phyloP scores from a whole-genome alignment of 805 yeast species.

The Ogataea kodamae region DNA sequence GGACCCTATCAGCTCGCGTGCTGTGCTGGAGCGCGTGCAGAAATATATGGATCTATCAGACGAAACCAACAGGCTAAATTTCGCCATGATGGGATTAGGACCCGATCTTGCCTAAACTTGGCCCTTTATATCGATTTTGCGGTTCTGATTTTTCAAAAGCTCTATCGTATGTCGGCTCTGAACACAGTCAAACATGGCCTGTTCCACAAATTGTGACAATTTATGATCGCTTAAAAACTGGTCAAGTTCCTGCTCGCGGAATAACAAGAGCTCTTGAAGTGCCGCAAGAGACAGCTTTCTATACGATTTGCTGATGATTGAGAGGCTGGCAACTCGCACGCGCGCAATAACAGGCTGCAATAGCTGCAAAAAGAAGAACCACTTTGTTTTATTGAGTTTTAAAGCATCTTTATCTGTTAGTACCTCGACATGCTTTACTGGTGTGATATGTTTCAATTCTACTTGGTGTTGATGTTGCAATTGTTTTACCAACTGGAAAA shows the following conservation, averaged over 20 bases:
- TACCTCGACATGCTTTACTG: constrained; percentile 3
- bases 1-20: constrained; percentile 53
- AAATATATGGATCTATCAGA: constrained; percentile 63
- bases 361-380: constrained; percentile 32
- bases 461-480: constrained; percentile 31
- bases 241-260: constrained; percentile 36
- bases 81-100: constrained; percentile 75
- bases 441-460: constrained; percentile 11
- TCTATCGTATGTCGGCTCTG: constrained; percentile 25
- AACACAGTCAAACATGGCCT: constrained; percentile 27
- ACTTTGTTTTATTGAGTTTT: constrained; percentile 19
- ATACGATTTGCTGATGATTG: constrained; percentile 55
- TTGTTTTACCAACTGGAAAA: constrained; percentile 41
- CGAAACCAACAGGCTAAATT: constrained; percentile 56
- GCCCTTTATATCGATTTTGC: constrained; percentile 84
- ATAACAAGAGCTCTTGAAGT: constrained; percentile 17
- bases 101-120: constrained; percentile 60
- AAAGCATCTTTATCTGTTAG: constrained; percentile 17
- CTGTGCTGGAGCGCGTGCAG: constrained; percentile 53
- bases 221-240: constrained; percentile 42
- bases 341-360: constrained; percentile 53
- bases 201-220: constrained; percentile 32
- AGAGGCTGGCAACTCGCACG: constrained; percentile 55
- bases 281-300: constrained; percentile 37
- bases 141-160: constrained; percentile 33